Evolutionary conservation across 495 filamentous ascomycete genomes (phyloP).

Genomic region (Polyplosphaeria fusca): DNA sequence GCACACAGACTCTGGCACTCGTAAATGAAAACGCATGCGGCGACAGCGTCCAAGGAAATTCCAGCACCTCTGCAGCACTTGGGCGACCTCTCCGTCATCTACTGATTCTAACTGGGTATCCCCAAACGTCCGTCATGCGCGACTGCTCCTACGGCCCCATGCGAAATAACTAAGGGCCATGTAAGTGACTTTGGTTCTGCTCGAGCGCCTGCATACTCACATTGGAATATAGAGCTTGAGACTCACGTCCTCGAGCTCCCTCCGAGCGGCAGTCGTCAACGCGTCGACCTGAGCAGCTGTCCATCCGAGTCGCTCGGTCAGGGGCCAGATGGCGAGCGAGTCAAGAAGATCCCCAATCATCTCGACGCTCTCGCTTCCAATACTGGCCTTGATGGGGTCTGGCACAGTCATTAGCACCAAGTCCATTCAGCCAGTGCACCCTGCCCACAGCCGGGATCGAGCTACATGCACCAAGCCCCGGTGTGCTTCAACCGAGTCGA

Average conservation of each 20-base stretch:
- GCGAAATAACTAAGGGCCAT: conserved; percentile 23
- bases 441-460: neutral
- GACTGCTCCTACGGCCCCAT: conserved; percentile 26
- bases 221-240: conserved; percentile 37
- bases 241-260: conserved; percentile 28
- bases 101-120: no score
- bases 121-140: no score
- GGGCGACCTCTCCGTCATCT: no score
- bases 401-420: neutral
- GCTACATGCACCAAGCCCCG: no score
- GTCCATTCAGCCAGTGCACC: neutral
- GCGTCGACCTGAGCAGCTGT: conserved; percentile 27
- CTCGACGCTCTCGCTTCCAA: conserved; percentile 29
- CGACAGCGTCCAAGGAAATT: no score
- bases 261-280: conserved; percentile 29
- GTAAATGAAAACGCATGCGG: no score
- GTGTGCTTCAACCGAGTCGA: no score
- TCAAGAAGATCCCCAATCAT: conserved; percentile 35
- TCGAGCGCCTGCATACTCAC: conserved; percentile 19
- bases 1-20: no score
- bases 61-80: no score
- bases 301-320: conserved; percentile 32
- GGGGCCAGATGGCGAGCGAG: conserved; percentile 36
- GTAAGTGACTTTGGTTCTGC: conserved; percentile 5
- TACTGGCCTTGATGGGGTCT: conserved; percentile 23